Percentiles rank a stretch among this genome's conserved stretches.
phyloP scores from a whole-genome alignment of 768 basidiomycete genomes.

The Tricholoma bakamatsutake region DNA sequence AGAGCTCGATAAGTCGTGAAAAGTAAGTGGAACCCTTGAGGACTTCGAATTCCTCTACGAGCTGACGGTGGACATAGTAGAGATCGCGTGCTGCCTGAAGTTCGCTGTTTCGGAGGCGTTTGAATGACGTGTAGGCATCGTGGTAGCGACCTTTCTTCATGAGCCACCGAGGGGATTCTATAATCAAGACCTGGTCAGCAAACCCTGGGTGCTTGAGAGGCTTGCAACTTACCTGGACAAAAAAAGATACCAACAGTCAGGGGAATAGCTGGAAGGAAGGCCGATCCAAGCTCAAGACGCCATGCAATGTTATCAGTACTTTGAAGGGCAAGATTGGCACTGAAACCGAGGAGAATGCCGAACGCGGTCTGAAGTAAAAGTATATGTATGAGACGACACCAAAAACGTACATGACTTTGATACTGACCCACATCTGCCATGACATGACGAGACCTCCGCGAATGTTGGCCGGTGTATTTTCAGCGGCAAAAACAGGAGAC shows the following conservation, averaged over 20 bases:
- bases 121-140: constrained; percentile 61
- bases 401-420: neutral
- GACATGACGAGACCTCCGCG: constrained; percentile 90
- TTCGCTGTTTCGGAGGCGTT: constrained; percentile 59
- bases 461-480: constrained; percentile 75
- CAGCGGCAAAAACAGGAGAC: constrained; percentile 61
- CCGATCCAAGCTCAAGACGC: constrained; percentile 75
- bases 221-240: constrained; percentile 37
- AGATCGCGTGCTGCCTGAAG: constrained; percentile 77
- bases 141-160: constrained; percentile 72
- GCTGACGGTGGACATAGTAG: constrained; percentile 70
- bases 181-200: neutral
- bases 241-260: constrained; percentile 43
- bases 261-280: constrained; percentile 55
- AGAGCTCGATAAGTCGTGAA: constrained; percentile 56
- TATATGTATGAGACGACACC: neutral
- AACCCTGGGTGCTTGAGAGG: neutral
- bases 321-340: constrained; percentile 57
- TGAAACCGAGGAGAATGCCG: constrained; percentile 72
- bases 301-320: constrained; percentile 61
- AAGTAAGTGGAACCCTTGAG: constrained; percentile 43
- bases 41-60: constrained; percentile 60
- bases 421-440: constrained; percentile 77
- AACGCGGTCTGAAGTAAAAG: constrained; percentile 53
- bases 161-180: constrained; percentile 82